phyloP scores from a whole-genome alignment of 352 stramenopile species.

The Hyaloperonospora brassicae region DNA sequence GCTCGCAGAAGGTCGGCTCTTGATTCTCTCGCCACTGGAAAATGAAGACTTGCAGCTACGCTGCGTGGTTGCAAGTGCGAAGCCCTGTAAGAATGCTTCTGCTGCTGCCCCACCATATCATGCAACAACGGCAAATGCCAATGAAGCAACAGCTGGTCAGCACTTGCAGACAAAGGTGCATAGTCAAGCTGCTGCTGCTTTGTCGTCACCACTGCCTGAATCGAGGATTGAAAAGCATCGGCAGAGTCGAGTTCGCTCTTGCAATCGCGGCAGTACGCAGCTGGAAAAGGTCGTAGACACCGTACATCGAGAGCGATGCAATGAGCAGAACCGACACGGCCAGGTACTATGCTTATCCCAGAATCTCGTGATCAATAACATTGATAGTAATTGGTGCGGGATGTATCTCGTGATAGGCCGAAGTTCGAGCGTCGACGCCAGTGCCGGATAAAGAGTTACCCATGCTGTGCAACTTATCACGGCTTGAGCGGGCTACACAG shows the following conservation, averaged over 20 bases:
- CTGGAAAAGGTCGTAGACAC: constrained; percentile 6
- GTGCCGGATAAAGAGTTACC: constrained; percentile 6
- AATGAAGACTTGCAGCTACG: constrained; percentile 33
- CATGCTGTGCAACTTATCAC: constrained; percentile 17
- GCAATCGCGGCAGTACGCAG: constrained; percentile 8
- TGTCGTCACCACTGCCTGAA: constrained; percentile 4
- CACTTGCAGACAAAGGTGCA: neutral
- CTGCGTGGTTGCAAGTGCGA: constrained; percentile 49
- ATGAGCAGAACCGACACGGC: constrained; percentile 7
- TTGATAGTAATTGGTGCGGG: constrained; percentile 8
- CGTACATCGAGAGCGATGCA: neutral
- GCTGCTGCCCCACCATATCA: constrained; percentile 11
- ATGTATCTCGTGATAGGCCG: constrained; percentile 4
- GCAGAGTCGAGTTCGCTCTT: constrained; percentile 9
- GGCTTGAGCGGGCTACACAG: constrained; percentile 24
- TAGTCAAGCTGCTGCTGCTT: constrained; percentile 3
- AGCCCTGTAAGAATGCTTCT: constrained; percentile 10
- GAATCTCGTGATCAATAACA: neutral
- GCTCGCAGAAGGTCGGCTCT: constrained; percentile 32
- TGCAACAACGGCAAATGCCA: constrained; percentile 24
- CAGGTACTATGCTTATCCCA: constrained; percentile 11
- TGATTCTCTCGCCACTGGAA: constrained; percentile 47
- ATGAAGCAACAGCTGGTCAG: constrained; percentile 15
- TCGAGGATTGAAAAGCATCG: constrained; percentile 6
- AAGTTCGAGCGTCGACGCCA: neutral